A percentile compares a stretch with the other conserved stretches of the same genome.
Evolutionary conservation across 176 grass and related monocot species (phyloP).

Genomic region (Stipa capillata): DNA sequence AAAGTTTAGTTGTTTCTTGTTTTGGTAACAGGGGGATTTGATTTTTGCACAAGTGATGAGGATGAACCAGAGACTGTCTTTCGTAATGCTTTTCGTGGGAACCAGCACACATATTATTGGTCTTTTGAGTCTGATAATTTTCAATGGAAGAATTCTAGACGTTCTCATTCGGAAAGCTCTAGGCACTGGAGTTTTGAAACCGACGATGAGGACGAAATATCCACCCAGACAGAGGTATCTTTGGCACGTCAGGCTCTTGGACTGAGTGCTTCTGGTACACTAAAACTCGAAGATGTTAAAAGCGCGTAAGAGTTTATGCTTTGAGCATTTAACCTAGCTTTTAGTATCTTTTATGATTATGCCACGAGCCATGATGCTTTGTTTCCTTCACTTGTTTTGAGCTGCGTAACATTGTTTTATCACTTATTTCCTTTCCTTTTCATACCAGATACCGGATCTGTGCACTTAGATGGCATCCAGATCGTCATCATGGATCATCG

Average conservation of each 20-base stretch:
- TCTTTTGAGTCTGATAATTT: constrained; percentile 54
- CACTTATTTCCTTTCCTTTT: constrained; percentile 11
- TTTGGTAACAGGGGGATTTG: constrained; percentile 33
- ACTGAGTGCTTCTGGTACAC: constrained; percentile 55
- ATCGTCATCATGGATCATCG: constrained; percentile 72
- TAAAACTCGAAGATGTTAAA: constrained; percentile 97
- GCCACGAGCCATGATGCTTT: constrained; percentile 5
- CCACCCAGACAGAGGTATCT: constrained; percentile 25
- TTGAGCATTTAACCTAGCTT: not conserved
- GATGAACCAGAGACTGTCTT: constrained; percentile 64
- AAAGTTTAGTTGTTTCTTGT: constrained; percentile 7
- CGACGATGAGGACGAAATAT: constrained; percentile 44
- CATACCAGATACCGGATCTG: constrained; percentile 68
- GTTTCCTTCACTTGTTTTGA: constrained; percentile 1
- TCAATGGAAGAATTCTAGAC: constrained; percentile 16
- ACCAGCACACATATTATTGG: constrained; percentile 62
- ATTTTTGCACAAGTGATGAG: constrained; percentile 63
- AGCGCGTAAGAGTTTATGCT: constrained; percentile 60
- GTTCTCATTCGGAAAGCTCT: constrained; percentile 37
- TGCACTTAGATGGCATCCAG: constrained; percentile 95
- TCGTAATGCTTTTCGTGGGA: constrained; percentile 40
- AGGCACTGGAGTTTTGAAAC: constrained; percentile 52
- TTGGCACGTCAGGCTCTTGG: constrained; percentile 70
- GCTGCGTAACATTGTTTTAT: constrained; percentile 7
- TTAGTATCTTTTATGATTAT: not conserved